Evolutionary conservation across 2,329 filamentous ascomycete species (phyloP), one percentile per base, ranked within the genome.

Genomic region (Trichoderma sp.): DNA sequence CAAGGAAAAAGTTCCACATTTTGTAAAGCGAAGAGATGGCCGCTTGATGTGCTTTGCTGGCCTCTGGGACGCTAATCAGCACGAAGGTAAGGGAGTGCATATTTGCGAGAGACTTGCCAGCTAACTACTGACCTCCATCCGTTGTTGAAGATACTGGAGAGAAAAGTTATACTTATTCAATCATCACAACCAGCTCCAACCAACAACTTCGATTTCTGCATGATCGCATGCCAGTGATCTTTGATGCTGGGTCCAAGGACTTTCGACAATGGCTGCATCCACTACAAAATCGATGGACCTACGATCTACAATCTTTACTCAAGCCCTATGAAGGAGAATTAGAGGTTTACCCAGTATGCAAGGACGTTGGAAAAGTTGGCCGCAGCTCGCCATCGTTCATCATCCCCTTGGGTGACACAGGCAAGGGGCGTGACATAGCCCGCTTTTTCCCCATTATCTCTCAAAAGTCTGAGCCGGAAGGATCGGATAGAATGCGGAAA

Each of bases 141-240:
- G 25, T 27, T 42, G 34, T 35, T 5, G 15, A 32, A 74, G 72
- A 65, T 34, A 71, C 73, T 53, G 84, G 88, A 3, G 85, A 92
- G 70, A 92, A 90, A 77, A 80, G 89, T 5, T 97, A 94, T 77
- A 96, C 93, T 0, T 99, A 97, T 78, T 94, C 94, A 2, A 88
- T 99, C 76, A 94, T 98, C 77, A 99, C 95, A 1, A 98, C 94
- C 1, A 86, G 90, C 69, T 92, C 93, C 8, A 97, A 94, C 74
- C 83, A 89, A 70, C 91, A 94, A 76, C 83, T 98, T 58, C 89
- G 84, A 32, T 98, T 97, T 72, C 83, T 99, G 19, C 95, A 99
- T 76, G 91, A 97, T 74, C 89, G 95, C 17, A 99, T 99, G 95
- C 95, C 95, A 0, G 94, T 97, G 6, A 92, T 98, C 34, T 78